Conservation (phyloP, 2,329 filamentous ascomycete species). For the Berkeleyomyces rouxiae region DNA sequence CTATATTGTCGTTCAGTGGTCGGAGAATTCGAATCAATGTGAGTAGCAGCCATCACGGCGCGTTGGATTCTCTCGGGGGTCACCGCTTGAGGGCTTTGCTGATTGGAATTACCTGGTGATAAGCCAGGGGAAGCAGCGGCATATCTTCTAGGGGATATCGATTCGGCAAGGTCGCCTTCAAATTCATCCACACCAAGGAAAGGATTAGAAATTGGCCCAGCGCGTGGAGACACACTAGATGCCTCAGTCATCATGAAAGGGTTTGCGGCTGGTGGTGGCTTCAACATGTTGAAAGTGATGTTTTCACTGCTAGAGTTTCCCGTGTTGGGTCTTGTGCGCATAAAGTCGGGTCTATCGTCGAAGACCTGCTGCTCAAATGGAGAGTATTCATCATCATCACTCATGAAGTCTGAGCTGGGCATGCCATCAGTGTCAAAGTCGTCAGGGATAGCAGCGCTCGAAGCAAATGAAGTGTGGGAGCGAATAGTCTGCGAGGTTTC, state of each 20-base stretch:
- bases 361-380: constrained; percentile 1
- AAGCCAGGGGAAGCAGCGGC: background rate
- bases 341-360: constrained; percentile 6
- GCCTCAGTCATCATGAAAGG: constrained; percentile 6
- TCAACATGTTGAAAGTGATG: background rate
- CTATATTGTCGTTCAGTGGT: constrained; percentile 22
- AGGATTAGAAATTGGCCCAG: background rate
- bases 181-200: constrained; percentile 1
- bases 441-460: constrained; percentile 55
- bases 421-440: constrained; percentile 33
- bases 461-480: constrained; percentile 50
- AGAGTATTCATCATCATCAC: constrained; percentile 7
- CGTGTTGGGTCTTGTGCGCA: constrained; percentile 2
- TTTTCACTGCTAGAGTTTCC: constrained; percentile 18
- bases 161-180: background rate
- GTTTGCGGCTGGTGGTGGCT: constrained; percentile 1
- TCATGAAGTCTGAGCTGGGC: constrained; percentile 6
- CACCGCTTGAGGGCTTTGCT: constrained; percentile 15
- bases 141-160: background rate
- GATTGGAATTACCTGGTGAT: background rate
- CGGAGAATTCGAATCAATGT: constrained; percentile 23
- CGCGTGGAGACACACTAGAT: background rate
- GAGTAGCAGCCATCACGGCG: constrained; percentile 33
- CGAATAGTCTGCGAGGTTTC: constrained; percentile 39
- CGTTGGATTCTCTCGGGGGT: constrained; percentile 29